phyloP scores from a whole-genome alignment of 2,329 filamentous ascomycete species.

The Fusarium secorum region DNA sequence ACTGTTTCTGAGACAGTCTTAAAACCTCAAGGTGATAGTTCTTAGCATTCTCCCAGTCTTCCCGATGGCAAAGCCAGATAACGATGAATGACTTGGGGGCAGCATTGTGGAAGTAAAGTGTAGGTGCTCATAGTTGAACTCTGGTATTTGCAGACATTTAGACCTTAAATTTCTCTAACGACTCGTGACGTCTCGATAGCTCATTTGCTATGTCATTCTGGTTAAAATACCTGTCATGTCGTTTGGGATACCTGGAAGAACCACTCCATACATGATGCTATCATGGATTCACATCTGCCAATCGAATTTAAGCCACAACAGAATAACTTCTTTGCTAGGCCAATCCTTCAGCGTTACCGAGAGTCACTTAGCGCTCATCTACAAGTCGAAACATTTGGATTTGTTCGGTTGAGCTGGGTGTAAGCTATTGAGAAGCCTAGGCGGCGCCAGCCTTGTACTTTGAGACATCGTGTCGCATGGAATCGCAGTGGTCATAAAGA shows the following conservation, averaged over 20 bases:
- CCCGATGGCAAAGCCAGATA: not conserved
- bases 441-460: not conserved
- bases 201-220: not conserved
- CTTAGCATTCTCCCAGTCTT: not conserved
- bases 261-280: not conserved
- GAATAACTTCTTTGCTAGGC: not conserved
- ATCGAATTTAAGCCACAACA: not conserved
- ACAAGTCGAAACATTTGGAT: not conserved
- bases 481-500: not conserved
- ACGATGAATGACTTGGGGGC: not conserved
- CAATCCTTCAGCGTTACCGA: too few relatives aligned
- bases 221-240: not conserved
- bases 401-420: not conserved
- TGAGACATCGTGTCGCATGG: not conserved
- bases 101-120: not conserved
- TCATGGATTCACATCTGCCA: not conserved
- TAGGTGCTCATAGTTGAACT: not conserved
- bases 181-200: not conserved
- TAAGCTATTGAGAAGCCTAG: not conserved
- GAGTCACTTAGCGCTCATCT: not conserved
- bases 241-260: not conserved
- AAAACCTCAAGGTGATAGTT: not conserved
- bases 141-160: not conserved
- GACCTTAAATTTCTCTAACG: not conserved
- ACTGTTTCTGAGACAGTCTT: not conserved